Percentiles rank a stretch among this genome's conserved stretches.
phyloP scores from a whole-genome alignment of 768 basidiomycete species.

The Amanita rimosa region DNA sequence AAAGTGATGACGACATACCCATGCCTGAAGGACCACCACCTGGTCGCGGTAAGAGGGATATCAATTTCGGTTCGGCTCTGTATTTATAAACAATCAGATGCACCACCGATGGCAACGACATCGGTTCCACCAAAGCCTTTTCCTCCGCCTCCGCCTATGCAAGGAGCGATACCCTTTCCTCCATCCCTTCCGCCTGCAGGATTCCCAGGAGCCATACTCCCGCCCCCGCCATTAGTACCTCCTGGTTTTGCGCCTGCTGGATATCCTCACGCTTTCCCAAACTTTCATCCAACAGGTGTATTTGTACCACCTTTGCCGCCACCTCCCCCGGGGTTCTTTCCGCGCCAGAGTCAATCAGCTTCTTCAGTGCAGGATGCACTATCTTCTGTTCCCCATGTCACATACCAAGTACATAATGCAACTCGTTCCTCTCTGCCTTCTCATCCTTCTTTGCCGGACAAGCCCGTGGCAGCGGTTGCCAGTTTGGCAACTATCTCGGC shows the following conservation, averaged over 20 bases:
- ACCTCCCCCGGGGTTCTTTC: constrained; percentile 60
- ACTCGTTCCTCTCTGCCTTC: constrained; percentile 21
- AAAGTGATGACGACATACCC: constrained; percentile 75
- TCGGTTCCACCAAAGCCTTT: constrained; percentile 4
- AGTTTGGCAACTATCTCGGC: constrained; percentile 69
- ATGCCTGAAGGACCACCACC: constrained; percentile 83
- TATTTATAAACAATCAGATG: constrained; percentile 1
- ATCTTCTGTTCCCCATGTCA: constrained; percentile 64
- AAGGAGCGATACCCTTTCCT: constrained; percentile 4
- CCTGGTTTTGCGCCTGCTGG: constrained; percentile 14
- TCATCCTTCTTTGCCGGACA: constrained; percentile 33
- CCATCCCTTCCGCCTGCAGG: constrained; percentile 6
- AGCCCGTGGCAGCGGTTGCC: constrained; percentile 23
- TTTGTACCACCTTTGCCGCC: constrained; percentile 22
- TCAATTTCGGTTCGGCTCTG: neutral
- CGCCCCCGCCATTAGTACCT: constrained; percentile 21
- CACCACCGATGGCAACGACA: constrained; percentile 5
- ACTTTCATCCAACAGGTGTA: constrained; percentile 18
- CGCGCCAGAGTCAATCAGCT: constrained; percentile 37
- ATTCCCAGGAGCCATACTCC: constrained; percentile 4
- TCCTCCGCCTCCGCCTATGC: constrained; percentile 11
- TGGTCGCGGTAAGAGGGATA: constrained; percentile 13
- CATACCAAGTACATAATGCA: constrained; percentile 64
- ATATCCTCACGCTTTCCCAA: constrained; percentile 11
- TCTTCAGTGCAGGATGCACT: constrained; percentile 66